phyloP scores from a whole-genome alignment of 495 filamentous ascomycete species.

The Xylaria acuta region DNA sequence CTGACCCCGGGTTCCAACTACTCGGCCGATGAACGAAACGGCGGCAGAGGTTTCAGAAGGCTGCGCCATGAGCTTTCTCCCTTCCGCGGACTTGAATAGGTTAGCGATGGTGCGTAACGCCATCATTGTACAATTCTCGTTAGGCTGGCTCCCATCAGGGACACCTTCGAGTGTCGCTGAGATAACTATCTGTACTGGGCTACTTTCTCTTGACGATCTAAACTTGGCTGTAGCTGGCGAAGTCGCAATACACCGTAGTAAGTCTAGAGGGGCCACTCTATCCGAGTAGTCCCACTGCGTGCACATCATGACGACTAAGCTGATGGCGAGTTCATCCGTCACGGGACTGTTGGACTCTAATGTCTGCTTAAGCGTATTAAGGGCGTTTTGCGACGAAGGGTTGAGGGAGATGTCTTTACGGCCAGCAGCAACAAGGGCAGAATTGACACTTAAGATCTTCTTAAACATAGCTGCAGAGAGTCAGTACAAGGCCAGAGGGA shows the following conservation, averaged over 20 bases:
- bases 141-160: constrained; percentile 40
- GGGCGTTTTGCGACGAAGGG: constrained; percentile 66
- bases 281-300: constrained; percentile 79
- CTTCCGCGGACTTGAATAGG: constrained; percentile 77
- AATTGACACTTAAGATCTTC: constrained; percentile 76
- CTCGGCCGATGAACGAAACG: constrained; percentile 44
- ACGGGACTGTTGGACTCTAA: constrained; percentile 58
- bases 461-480: constrained; percentile 70
- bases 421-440: constrained; percentile 67
- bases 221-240: constrained; percentile 67
- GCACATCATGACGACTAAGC: constrained; percentile 68
- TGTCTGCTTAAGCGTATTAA: constrained; percentile 61
- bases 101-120: constrained; percentile 83
- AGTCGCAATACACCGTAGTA: constrained; percentile 78
- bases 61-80: constrained; percentile 65
- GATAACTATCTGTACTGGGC: constrained; percentile 57
- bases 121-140: constrained; percentile 84
- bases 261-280: constrained; percentile 82
- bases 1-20: constrained; percentile 56
- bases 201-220: constrained; percentile 44
- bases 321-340: constrained; percentile 51
- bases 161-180: constrained; percentile 58
- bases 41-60: constrained; percentile 61
- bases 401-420: constrained; percentile 77
- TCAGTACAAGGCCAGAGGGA: constrained; percentile 36